phyloP scores from a whole-genome alignment of 768 basidiomycete species.

The Favolaschia claudopus region DNA sequence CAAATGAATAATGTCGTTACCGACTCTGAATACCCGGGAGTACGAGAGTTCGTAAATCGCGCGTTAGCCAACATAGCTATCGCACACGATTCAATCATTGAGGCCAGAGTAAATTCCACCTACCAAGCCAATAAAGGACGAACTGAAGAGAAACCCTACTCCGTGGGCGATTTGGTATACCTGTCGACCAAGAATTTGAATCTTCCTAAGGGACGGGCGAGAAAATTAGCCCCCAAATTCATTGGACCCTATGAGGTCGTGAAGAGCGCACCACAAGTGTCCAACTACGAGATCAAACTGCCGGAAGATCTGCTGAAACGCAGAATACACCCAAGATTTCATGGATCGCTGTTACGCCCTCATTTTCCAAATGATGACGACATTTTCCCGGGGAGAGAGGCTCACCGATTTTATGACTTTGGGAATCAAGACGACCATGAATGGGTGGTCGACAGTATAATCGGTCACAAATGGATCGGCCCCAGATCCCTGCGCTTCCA shows the following conservation, averaged over 20 bases:
- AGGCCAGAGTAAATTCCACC: conserved; percentile 35
- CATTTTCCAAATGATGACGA: conserved; percentile 39
- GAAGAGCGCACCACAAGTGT: conserved; percentile 21
- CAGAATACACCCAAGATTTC: conserved; percentile 44
- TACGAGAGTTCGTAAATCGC: conserved; percentile 32
- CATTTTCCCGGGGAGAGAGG: conserved; percentile 41
- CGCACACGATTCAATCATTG: conserved; percentile 49
- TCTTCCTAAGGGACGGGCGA: conserved; percentile 38
- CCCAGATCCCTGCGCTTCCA: conserved; percentile 29
- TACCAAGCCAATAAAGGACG: conserved; percentile 35
- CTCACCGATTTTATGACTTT: conserved; percentile 45
- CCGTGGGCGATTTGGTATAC: conserved; percentile 39
- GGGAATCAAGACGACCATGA: conserved; percentile 40
- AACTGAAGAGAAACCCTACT: conserved; percentile 15
- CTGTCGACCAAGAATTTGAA: conserved; percentile 45
- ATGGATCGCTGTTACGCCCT: conserved; percentile 37
- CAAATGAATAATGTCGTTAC: conserved; percentile 20
- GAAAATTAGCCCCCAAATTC: conserved; percentile 45
- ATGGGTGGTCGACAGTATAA: conserved; percentile 46
- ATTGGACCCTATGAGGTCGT: conserved; percentile 46
- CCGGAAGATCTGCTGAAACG: conserved; percentile 31
- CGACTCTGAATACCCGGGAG: conserved; percentile 25
- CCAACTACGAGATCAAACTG: conserved; percentile 38
- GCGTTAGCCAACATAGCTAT: conserved; percentile 30
- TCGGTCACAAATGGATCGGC: conserved; percentile 31